A percentile compares a stretch with the other conserved stretches of the same genome.
Conservation (phyloP, 192 early-diverging fungal species). For the Podochytrium sp. region DNA sequence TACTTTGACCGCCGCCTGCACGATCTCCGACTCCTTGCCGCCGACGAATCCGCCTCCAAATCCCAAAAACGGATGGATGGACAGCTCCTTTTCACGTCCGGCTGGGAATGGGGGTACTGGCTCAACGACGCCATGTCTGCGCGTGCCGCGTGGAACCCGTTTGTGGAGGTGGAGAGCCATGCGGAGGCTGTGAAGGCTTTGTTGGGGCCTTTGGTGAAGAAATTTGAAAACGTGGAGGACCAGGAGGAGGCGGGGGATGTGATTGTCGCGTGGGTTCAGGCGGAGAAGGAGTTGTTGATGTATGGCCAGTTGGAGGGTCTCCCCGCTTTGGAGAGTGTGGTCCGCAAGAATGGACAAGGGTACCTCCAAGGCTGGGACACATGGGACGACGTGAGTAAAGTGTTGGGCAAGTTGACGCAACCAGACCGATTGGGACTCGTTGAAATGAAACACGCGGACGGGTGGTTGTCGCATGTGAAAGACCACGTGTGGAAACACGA, state of each 20-base stretch:
- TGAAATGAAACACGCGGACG: conserved; percentile 25
- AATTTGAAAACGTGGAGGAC: background rate
- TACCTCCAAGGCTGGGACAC: conserved; percentile 36
- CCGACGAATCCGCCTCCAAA: conserved; percentile 12
- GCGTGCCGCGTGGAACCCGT: conserved; percentile 28
- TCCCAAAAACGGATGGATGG: conserved; percentile 31
- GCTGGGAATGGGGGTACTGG: conserved; percentile 37
- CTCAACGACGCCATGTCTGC: conserved; percentile 30
- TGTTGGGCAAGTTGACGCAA: conserved; percentile 29
- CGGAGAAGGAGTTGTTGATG: conserved; percentile 20
- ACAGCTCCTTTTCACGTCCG: conserved; percentile 34
- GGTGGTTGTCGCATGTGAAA: conserved; percentile 3
- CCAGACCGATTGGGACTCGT: conserved; percentile 29
- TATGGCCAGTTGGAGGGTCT: conserved; percentile 11
- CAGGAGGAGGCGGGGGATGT: conserved; percentile 7
- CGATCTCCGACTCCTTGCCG: conserved; percentile 32
- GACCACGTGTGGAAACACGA: conserved; percentile 4
- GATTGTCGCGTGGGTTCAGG: conserved; percentile 2
- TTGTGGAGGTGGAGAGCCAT: background rate
- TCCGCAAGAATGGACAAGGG: conserved; percentile 27
- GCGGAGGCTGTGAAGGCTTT: conserved; percentile 1
- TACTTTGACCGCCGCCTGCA: conserved; percentile 34
- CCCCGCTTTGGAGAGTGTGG: background rate
- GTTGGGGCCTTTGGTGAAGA: background rate
- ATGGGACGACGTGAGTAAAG: conserved; percentile 31